A percentile compares a stretch with the other conserved stretches of the same genome.
Evolutionary conservation across 106 monocot species (phyloP).

Genomic region (Phalaenopsis equestris): DNA sequence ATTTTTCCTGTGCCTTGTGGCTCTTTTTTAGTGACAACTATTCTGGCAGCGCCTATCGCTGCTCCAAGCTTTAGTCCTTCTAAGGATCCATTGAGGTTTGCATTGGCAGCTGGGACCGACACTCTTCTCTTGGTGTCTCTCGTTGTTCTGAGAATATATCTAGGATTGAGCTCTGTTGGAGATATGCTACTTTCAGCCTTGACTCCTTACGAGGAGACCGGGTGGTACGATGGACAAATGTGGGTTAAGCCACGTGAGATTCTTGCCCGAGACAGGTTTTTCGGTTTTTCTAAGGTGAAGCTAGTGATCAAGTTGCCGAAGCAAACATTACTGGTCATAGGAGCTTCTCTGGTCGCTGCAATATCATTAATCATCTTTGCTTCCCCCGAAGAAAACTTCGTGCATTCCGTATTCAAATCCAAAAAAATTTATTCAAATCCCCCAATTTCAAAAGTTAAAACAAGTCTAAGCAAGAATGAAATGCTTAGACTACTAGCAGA

Average conservation of each 20-base stretch:
- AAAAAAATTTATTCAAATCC: constrained; percentile 4
- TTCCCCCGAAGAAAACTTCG: constrained; percentile 33
- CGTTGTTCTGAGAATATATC: constrained; percentile 70
- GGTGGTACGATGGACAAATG: constrained; percentile 97
- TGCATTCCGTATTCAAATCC: constrained; percentile 30
- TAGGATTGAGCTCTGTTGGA: constrained; percentile 95
- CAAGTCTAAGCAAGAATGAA: constrained; percentile 42
- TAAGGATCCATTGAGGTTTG: constrained; percentile 81
- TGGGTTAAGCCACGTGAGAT: constrained; percentile 96
- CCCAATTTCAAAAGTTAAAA: constrained; percentile 24
- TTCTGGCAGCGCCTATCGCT: constrained; percentile 71
- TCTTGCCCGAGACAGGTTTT: constrained; percentile 79
- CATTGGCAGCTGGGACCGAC: constrained; percentile 75
- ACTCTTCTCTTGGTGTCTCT: constrained; percentile 70
- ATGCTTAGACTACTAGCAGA: constrained; percentile 42
- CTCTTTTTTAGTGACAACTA: constrained; percentile 43
- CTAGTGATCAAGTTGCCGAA: constrained; percentile 58
- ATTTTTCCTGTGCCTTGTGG: constrained; percentile 69
- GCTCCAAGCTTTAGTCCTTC: constrained; percentile 86
- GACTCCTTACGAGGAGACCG: constrained; percentile 84
- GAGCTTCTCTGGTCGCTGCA: constrained; percentile 34
- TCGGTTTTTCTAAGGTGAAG: constrained; percentile 82
- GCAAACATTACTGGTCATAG: constrained; percentile 51
- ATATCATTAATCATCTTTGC: constrained; percentile 44
- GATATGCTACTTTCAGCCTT: constrained; percentile 83